Conservation (phyloP, 352 stramenopile genomes). For the Phytophthora fragariaefolia region DNA sequence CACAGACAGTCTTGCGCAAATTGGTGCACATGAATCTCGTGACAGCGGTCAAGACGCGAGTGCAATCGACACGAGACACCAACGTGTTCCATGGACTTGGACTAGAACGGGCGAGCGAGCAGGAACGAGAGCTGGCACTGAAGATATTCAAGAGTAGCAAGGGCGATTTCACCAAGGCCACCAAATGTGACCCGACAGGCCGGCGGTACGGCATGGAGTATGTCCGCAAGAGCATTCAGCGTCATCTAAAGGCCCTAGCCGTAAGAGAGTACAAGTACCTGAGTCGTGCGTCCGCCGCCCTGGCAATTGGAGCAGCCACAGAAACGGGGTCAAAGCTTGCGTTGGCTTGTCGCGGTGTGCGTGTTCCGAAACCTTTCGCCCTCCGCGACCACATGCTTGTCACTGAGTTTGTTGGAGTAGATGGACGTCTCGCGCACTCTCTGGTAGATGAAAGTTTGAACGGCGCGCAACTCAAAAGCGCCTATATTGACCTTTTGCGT, state of each 20-base stretch:
- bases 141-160: conserved; percentile 82
- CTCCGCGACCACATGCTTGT: conserved; percentile 59
- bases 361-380: conserved; percentile 47
- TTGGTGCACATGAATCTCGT: conserved; percentile 50
- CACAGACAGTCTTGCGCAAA: conserved; percentile 52
- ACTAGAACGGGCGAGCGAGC: conserved; percentile 23
- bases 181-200: conserved; percentile 55
- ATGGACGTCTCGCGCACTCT: conserved; percentile 35
- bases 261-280: conserved; percentile 62
- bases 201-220: conserved; percentile 60
- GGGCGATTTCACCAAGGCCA: conserved; percentile 54
- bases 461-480: conserved; percentile 44
- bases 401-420: conserved; percentile 59
- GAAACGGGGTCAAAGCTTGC: conserved; percentile 17
- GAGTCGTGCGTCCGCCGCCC: conserved; percentile 33
- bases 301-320: conserved; percentile 6
- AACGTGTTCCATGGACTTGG: conserved; percentile 62
- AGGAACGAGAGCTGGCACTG: conserved; percentile 41
- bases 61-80: conserved; percentile 55
- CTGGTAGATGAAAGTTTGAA: conserved; percentile 58
- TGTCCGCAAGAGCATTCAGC: conserved; percentile 64
- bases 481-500: conserved; percentile 52
- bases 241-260: conserved; percentile 61
- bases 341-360: conserved; percentile 31
- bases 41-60: conserved; percentile 46